Conservation (phyloP, 495 filamentous ascomycete species). For the Aspergillus bridgeri region DNA sequence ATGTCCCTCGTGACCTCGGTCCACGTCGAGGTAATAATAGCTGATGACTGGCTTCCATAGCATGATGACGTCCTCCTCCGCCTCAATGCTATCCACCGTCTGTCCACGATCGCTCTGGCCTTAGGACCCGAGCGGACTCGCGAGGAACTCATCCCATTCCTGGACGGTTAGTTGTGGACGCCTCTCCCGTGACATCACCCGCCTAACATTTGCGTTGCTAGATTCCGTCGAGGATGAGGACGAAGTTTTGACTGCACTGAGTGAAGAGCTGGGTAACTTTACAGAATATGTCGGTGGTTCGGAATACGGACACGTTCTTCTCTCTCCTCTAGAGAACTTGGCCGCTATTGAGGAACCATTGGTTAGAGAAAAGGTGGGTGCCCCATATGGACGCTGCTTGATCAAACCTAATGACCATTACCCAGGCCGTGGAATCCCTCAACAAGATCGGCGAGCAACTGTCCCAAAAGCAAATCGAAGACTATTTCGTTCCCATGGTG, state of each 20-base stretch:
- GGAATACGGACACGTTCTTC: conserved; percentile 88
- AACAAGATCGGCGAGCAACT: conserved; percentile 97
- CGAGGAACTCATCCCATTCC: conserved; percentile 96
- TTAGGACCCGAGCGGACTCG: conserved; percentile 92
- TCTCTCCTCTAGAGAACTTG: conserved; percentile 95
- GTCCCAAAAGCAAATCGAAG: conserved; percentile 87
- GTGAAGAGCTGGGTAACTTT: conserved; percentile 92
- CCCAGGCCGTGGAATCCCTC: conserved; percentile 91
- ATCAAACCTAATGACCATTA: conserved; percentile 18
- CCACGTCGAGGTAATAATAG: conserved; percentile 1
- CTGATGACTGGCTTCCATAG: conserved; percentile 45
- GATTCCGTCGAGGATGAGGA: conserved; percentile 99
- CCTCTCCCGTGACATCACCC: conserved; percentile 6
- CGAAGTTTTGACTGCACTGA: conserved; percentile 93
- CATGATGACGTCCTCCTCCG: conserved; percentile 97
- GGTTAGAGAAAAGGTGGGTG: conserved; percentile 85
- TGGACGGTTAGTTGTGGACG: conserved; percentile 70
- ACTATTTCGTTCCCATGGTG: conserved; percentile 91
- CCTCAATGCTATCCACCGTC: conserved; percentile 95
- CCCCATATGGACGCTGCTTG: conserved; percentile 9
- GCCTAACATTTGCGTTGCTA: conserved; percentile 42
- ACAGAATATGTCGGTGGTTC: conserved; percentile 97
- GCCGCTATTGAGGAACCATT: conserved; percentile 97
- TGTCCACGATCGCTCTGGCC: conserved; percentile 95
- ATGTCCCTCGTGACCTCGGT: conserved; percentile 5